These are phyloP conservation scores for Fusarium secorum DNA, from an alignment of 2,329 filamentous ascomycete genomes.

Conservation along the genomic window DNA sequence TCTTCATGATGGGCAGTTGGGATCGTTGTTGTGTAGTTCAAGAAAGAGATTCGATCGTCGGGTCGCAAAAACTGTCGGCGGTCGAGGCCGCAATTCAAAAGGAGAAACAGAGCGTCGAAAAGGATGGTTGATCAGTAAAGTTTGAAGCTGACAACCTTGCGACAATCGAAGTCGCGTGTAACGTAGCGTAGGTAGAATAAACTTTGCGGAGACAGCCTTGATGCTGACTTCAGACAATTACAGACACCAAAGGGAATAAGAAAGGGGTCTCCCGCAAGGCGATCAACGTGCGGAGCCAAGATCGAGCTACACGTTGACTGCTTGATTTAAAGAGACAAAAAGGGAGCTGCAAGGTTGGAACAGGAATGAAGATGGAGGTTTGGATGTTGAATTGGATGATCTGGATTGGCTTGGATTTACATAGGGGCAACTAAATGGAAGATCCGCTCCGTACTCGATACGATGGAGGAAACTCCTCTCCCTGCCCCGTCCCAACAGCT, in stretches of 20 bases:
- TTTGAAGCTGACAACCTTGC: constrained; percentile 15
- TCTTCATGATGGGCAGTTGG: constrained; percentile 60
- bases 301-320: constrained; percentile 6
- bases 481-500: constrained; percentile 11
- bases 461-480: constrained; percentile 8
- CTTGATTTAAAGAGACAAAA: constrained; percentile 18
- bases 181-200: constrained; percentile 26
- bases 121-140: neutral
- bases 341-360: constrained; percentile 18
- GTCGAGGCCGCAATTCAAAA: constrained; percentile 17
- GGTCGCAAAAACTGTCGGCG: constrained; percentile 16
- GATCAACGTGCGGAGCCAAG: neutral
- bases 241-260: neutral
- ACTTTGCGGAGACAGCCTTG: constrained; percentile 20
- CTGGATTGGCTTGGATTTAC: constrained; percentile 35
- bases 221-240: constrained; percentile 22
- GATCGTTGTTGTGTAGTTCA: neutral
- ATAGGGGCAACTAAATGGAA: constrained; percentile 28
- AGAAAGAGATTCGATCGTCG: neutral
- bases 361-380: constrained; percentile 33
- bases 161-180: constrained; percentile 30
- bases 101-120: neutral
- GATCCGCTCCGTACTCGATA: constrained; percentile 23
- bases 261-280: neutral
- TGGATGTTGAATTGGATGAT: constrained; percentile 25